phyloP scores from a whole-genome alignment of 1,139 yeast species.

The Geotrichum carabidarum region DNA sequence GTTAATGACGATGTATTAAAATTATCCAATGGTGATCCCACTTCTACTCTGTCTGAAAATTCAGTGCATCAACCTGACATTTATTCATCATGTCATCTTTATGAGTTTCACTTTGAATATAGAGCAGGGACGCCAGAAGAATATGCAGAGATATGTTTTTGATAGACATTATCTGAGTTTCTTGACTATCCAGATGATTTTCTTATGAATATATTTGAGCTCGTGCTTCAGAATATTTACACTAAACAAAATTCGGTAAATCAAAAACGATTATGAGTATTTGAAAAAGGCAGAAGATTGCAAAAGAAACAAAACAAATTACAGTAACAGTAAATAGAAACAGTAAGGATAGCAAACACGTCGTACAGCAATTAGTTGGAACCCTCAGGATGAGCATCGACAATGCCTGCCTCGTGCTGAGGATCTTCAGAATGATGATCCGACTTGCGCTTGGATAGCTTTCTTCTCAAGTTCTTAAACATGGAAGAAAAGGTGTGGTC shows the following conservation, averaged over 20 bases:
- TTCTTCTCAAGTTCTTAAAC: too few relatives aligned
- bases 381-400: too few relatives aligned
- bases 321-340: neutral
- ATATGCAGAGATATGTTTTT: constrained; percentile 6
- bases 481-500: too few relatives aligned
- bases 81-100: constrained; percentile 11
- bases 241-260: too few relatives aligned
- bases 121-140: neutral
- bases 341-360: too few relatives aligned
- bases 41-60: neutral
- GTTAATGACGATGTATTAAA: constrained; percentile 3
- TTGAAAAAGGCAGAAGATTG: neutral
- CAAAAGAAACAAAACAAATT: neutral
- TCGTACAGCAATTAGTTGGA: too few relatives aligned
- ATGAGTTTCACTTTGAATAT: neutral
- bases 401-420: too few relatives aligned
- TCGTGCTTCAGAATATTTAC: neutral
- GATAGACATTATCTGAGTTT: neutral
- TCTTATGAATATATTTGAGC: neutral
- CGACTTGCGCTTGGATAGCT: too few relatives aligned
- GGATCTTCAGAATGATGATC: too few relatives aligned
- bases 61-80: neutral
- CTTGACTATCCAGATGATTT: neutral
- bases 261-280: neutral
- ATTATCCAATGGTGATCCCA: neutral